phyloP scores from a whole-genome alignment of 2,329 filamentous ascomycete genomes.

The Diaporthe eres region DNA sequence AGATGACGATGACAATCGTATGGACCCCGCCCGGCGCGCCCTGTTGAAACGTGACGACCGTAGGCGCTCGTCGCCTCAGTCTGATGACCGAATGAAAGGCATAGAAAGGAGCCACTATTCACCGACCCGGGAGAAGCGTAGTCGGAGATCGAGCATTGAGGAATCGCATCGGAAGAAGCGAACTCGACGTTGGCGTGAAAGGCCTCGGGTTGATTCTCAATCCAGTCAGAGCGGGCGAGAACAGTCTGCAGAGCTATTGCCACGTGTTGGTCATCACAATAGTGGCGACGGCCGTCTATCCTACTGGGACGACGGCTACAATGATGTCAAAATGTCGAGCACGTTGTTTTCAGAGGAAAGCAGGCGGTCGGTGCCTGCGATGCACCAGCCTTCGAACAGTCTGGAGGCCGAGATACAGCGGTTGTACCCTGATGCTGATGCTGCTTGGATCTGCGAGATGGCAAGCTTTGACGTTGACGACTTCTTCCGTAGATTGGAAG shows the following conservation, averaged over 20 bases:
- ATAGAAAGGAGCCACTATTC: neutral
- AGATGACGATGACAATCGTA: neutral
- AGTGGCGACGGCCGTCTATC: conserved; percentile 37
- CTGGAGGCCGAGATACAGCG: conserved; percentile 14
- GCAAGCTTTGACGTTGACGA: conserved; percentile 19
- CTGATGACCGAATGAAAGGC: neutral
- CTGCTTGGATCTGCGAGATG: conserved; percentile 21
- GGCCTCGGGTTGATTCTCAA: neutral
- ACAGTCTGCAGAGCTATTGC: conserved; percentile 5
- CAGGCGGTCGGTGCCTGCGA: neutral
- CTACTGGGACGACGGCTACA: conserved; percentile 32
- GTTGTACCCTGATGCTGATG: conserved; percentile 8
- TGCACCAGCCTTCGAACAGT: neutral
- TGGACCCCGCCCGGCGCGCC: conserved; percentile 7
- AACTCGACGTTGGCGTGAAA: neutral
- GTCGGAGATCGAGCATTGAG: neutral
- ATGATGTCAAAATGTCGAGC: neutral
- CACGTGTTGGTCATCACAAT: neutral
- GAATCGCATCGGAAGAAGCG: neutral
- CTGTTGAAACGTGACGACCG: conserved; percentile 1
- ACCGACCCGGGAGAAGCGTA: conserved; percentile 9
- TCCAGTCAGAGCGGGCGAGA: neutral
- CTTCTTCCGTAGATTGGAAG: conserved; percentile 19
- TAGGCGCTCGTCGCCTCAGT: neutral
- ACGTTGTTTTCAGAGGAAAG: neutral